phyloP scores from a whole-genome alignment of 1,139 yeast species.

The Blastobotrys apis region DNA sequence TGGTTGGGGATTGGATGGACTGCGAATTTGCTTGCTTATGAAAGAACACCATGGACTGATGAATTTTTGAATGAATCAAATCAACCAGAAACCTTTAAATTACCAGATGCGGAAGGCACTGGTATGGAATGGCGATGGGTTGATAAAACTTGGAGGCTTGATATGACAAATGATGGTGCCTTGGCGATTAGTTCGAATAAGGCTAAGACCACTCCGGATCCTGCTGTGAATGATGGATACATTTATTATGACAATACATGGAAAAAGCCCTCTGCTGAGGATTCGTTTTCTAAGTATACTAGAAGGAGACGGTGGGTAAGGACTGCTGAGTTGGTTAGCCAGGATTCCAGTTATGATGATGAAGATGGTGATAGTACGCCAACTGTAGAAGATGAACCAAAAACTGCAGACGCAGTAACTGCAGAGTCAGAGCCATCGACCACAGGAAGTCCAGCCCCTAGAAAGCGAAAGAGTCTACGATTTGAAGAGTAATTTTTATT shows the following conservation, averaged over 20 bases:
- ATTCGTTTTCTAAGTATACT: slow-evolving; percentile 84
- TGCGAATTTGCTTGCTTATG: slow-evolving; percentile 80
- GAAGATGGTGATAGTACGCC: slow-evolving; percentile 1
- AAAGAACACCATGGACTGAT: slow-evolving; percentile 95
- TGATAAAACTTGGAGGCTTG: slow-evolving; percentile 86
- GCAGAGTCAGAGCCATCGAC: not conserved
- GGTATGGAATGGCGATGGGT: slow-evolving; percentile 93
- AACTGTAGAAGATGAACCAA: not conserved
- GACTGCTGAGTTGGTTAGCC: slow-evolving; percentile 72
- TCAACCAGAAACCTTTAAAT: slow-evolving; percentile 66
- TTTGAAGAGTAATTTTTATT: slow-evolving; percentile 6
- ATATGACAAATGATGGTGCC: slow-evolving; percentile 83
- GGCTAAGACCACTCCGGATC: slow-evolving; percentile 69
- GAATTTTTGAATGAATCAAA: slow-evolving; percentile 85
- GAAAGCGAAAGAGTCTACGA: slow-evolving; percentile 13
- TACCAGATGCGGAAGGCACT: slow-evolving; percentile 69
- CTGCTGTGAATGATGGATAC: slow-evolving; percentile 77
- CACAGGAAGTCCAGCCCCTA: not conserved
- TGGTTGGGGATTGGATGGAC: slow-evolving; percentile 99
- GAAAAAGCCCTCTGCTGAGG: slow-evolving; percentile 88
- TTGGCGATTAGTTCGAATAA: slow-evolving; percentile 64
- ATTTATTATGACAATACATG: slow-evolving; percentile 89
- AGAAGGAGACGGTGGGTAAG: slow-evolving; percentile 94
- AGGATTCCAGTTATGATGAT: slow-evolving; percentile 10
- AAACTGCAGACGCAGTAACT: not conserved